These are phyloP conservation scores for Cryptococcus amylolentus DNA, from an alignment of 1,284 basidiomycete genomes.

Conservation along the genomic window DNA sequence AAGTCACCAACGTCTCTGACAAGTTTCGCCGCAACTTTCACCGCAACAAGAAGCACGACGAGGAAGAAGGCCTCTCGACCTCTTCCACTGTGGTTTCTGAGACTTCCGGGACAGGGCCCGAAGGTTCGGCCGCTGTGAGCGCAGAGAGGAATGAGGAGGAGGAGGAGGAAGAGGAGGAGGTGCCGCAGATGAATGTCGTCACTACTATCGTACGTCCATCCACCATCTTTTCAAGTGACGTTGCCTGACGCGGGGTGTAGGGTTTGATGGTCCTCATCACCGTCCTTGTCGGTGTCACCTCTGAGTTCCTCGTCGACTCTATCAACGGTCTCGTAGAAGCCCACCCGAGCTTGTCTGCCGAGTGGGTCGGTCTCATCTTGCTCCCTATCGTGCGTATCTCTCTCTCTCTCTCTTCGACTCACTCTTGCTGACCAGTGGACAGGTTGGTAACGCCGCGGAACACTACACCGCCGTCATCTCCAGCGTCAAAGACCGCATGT, in stretches of 20 bases:
- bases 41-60: conserved; percentile 28
- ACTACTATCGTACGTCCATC: conserved; percentile 47
- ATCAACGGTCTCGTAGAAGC: conserved; percentile 46
- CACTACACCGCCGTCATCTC: conserved; percentile 85
- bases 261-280: conserved; percentile 39
- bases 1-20: conserved; percentile 25
- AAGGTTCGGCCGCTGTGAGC: conserved; percentile 2
- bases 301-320: conserved; percentile 59
- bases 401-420: neutral
- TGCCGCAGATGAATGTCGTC: conserved; percentile 53
- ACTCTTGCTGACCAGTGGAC: neutral
- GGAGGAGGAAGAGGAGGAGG: conserved; percentile 48
- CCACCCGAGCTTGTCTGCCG: conserved; percentile 56
- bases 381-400: conserved; percentile 60
- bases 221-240: neutral
- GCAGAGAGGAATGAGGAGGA: conserved; percentile 28
- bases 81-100: conserved; percentile 11
- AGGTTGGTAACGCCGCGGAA: conserved; percentile 55
- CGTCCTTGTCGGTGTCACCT: conserved; percentile 61
- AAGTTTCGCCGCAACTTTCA: conserved; percentile 17
- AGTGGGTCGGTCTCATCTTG: conserved; percentile 81
- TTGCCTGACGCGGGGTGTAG: conserved; percentile 12
- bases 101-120: conserved; percentile 3
- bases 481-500: conserved; percentile 66
- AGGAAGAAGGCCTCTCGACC: conserved; percentile 13